phyloP scores from a whole-genome alignment of 1,284 basidiomycete genomes.

The Tilletia walkeri region DNA sequence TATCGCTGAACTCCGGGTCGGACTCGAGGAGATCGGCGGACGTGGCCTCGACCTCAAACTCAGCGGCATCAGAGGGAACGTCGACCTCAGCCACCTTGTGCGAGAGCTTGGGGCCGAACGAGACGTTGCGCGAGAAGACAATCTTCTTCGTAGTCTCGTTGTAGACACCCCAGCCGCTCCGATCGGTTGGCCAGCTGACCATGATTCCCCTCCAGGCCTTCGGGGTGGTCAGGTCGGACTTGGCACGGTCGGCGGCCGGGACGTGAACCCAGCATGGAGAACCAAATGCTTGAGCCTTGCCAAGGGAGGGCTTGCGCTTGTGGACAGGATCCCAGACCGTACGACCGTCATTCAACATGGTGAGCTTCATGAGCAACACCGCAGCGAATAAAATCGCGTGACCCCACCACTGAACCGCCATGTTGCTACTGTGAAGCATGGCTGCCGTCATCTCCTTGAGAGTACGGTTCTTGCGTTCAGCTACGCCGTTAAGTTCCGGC shows the following conservation, averaged over 20 bases:
- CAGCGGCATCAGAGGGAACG: neutral
- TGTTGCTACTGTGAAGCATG: neutral
- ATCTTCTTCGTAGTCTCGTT: neutral
- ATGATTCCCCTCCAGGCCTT: too few relatives aligned
- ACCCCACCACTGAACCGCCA: neutral
- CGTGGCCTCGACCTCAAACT: neutral
- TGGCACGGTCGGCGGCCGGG: neutral
- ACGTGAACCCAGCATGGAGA: neutral
- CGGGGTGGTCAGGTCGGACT: neutral
- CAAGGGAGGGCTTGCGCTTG: neutral
- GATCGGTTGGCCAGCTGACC: too few relatives aligned
- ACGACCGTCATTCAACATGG: neutral
- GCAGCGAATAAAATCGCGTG: neutral
- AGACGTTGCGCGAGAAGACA: neutral
- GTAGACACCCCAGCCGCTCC: neutral
- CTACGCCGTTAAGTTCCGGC: too few relatives aligned
- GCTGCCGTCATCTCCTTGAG: too few relatives aligned
- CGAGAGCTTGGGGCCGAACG: neutral
- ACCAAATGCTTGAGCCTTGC: constrained; percentile 1
- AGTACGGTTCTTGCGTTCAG: too few relatives aligned
- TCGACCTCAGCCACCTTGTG: neutral
- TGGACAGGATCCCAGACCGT: neutral
- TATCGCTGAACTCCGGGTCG: neutral
- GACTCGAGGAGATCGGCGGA: neutral
- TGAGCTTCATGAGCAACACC: neutral